Conservation (phyloP, 371 early-diverging fungal species). For the Lichtheimia ornata region DNA sequence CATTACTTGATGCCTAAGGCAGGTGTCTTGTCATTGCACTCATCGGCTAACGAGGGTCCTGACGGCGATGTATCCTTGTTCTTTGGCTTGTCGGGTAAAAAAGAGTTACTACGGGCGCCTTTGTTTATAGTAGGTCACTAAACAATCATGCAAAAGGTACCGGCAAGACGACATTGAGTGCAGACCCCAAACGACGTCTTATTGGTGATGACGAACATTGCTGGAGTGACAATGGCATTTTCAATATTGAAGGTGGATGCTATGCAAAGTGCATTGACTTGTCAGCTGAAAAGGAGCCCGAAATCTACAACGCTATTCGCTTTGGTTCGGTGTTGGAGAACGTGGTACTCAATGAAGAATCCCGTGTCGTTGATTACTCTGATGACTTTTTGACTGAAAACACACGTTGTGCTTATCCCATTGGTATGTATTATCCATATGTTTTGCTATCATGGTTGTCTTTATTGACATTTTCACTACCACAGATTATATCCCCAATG, state of each 20-base stretch:
- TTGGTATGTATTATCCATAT: conserved; percentile 34
- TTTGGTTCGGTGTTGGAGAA: conserved; percentile 96
- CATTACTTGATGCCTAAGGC: conserved; percentile 98
- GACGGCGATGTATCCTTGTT: conserved; percentile 93
- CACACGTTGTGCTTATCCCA: conserved; percentile 98
- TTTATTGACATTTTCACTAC: neutral
- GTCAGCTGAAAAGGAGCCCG: conserved; percentile 95
- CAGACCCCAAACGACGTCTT: conserved; percentile 89
- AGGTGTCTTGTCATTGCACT: conserved; percentile 95
- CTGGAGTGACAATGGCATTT: conserved; percentile 94
- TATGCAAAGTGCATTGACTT: conserved; percentile 97
- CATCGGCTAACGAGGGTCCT: conserved; percentile 93
- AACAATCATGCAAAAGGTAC: conserved; percentile 47
- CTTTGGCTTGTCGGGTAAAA: conserved; percentile 91
- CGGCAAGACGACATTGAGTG: conserved; percentile 97
- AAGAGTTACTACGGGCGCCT: neutral
- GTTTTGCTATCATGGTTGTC: neutral
- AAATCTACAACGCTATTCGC: conserved; percentile 94
- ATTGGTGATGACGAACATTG: conserved; percentile 99
- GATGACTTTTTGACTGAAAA: conserved; percentile 90
- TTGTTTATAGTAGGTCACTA: neutral
- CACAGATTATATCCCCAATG: conserved; percentile 90
- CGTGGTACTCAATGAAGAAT: conserved; percentile 82
- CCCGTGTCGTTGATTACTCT: conserved; percentile 87
- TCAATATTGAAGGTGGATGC: conserved; percentile 99